These are phyloP conservation scores for Tillandsia fasciculata DNA, from an alignment of 176 grass and related monocot species.

Conservation along the genomic window DNA sequence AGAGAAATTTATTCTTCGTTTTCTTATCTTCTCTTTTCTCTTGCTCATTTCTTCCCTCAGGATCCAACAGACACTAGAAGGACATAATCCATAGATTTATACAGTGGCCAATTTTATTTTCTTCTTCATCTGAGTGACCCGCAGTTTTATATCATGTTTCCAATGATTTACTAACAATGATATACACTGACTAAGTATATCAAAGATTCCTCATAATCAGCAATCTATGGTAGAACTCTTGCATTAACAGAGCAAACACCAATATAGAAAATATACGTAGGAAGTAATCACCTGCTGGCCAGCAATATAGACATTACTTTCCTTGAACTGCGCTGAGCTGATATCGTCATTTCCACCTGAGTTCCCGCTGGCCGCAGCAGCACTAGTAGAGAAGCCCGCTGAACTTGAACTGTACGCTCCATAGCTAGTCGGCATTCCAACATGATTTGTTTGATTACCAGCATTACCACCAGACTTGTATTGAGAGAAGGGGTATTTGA, in stretches of 20 bases:
- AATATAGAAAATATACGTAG: conserved; percentile 7
- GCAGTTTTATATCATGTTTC: too few relatives aligned
- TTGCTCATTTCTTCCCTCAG: too few relatives aligned
- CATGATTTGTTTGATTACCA: conserved; percentile 41
- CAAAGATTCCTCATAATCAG: neutral
- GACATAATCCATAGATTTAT: too few relatives aligned
- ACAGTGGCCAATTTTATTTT: too few relatives aligned
- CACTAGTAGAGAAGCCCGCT: conserved; percentile 43
- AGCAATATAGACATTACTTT: conserved; percentile 72
- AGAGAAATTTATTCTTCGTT: too few relatives aligned
- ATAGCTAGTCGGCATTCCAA: conserved; percentile 48
- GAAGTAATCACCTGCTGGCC: conserved; percentile 47
- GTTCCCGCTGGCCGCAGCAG: conserved; percentile 35
- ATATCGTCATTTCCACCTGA: conserved; percentile 52
- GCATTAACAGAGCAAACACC: neutral
- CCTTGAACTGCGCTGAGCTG: conserved; percentile 55
- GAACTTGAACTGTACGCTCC: conserved; percentile 53
- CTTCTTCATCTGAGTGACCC: too few relatives aligned
- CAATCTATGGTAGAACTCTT: neutral
- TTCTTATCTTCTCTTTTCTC: too few relatives aligned
- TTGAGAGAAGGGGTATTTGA: conserved; percentile 45
- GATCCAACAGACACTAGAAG: too few relatives aligned
- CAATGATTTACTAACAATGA: too few relatives aligned
- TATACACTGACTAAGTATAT: too few relatives aligned
- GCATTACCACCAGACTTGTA: conserved; percentile 70